These are phyloP conservation scores for Leccinum barrowsii DNA, from an alignment of 768 basidiomycete genomes.

Conservation along the genomic window DNA sequence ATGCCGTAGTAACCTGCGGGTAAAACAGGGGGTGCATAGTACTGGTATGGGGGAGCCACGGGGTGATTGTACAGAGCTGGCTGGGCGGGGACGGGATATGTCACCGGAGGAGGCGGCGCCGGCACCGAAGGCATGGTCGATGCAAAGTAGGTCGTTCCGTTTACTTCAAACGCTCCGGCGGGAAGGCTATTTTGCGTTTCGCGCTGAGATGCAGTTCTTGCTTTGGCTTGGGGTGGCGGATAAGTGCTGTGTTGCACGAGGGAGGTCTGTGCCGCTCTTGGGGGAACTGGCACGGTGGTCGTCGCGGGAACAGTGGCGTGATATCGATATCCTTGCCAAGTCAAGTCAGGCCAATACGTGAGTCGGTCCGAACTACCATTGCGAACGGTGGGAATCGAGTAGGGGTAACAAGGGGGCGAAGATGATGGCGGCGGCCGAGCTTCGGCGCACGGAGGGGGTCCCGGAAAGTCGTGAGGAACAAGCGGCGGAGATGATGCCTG, in stretches of 20 bases:
- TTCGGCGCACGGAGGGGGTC: constrained; percentile 32
- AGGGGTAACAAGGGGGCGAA: constrained; percentile 21
- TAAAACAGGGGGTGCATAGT: constrained; percentile 8
- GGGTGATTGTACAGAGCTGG: constrained; percentile 5
- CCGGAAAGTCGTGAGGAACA: not conserved
- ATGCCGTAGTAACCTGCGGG: constrained; percentile 2
- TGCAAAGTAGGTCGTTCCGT: constrained; percentile 31
- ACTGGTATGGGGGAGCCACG: constrained; percentile 6
- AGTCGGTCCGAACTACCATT: constrained; percentile 8
- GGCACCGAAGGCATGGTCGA: not conserved
- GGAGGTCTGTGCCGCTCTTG: not conserved
- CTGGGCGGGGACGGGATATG: constrained; percentile 6
- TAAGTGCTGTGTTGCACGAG: constrained; percentile 1
- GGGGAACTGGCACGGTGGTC: constrained; percentile 1
- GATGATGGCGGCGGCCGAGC: constrained; percentile 26
- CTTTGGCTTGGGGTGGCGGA: not conserved
- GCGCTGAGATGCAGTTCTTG: not conserved
- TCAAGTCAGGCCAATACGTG: constrained; percentile 14
- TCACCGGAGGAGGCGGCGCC: constrained; percentile 2
- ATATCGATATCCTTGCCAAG: constrained; percentile 18
- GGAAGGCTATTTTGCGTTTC: constrained; percentile 9
- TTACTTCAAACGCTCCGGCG: constrained; percentile 19
- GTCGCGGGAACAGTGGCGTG: constrained; percentile 26
- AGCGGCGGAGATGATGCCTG: constrained; percentile 13
- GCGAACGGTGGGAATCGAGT: not conserved